Evolutionary conservation across 1,139 yeast species (phyloP).

Genomic region (Kazachstania sp.): DNA sequence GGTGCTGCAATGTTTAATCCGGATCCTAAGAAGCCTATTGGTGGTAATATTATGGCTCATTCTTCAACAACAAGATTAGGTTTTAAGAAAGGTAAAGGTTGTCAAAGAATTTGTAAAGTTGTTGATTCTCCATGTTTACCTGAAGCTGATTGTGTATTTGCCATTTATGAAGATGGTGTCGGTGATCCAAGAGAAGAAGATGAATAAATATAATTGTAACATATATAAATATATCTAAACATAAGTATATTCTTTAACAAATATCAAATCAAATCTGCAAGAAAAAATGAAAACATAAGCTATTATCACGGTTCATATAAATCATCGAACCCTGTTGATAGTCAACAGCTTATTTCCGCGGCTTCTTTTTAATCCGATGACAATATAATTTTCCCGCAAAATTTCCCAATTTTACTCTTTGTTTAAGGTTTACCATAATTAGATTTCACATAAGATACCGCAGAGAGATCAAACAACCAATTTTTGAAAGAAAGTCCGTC

Average conservation of each 20-base stretch:
- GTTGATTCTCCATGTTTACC: slow-evolving; percentile 92
- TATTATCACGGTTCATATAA: too few relatives aligned
- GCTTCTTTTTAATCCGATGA: too few relatives aligned
- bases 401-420: background rate
- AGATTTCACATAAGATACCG: slow-evolving; percentile 5
- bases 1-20: slow-evolving; percentile 84
- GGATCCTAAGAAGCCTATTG: slow-evolving; percentile 98
- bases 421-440: slow-evolving; percentile 9
- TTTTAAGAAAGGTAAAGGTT: slow-evolving; percentile 83
- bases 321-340: too few relatives aligned
- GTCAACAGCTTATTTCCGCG: too few relatives aligned
- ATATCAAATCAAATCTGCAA: too few relatives aligned
- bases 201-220: slow-evolving; percentile 18
- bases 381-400: too few relatives aligned
- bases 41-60: slow-evolving; percentile 97
- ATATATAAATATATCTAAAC: background rate
- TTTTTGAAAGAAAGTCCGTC: too few relatives aligned
- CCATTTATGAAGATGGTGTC: slow-evolving; percentile 92
- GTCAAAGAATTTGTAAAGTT: slow-evolving; percentile 86
- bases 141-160: slow-evolving; percentile 90
- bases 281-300: background rate
- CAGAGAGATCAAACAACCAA: background rate
- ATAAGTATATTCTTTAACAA: background rate
- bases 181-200: slow-evolving; percentile 91
- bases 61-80: slow-evolving; percentile 89